These are phyloP conservation scores for Vaccinium darrowii DNA, from an alignment of 148 eudicot genomes.

Conservation along the genomic window DNA sequence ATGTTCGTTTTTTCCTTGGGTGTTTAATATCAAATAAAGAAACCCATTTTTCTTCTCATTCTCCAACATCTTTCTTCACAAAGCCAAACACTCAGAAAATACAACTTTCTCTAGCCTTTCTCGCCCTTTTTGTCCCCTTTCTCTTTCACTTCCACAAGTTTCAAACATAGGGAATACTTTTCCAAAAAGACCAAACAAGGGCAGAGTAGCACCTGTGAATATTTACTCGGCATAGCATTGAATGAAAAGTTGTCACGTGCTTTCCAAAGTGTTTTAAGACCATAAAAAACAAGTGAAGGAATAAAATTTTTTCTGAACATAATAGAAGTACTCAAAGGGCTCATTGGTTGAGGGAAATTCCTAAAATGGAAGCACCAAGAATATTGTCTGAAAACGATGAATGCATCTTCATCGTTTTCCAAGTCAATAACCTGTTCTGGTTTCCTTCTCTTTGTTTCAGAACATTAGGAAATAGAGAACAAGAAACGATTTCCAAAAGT, in stretches of 20 bases:
- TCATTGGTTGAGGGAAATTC: background rate
- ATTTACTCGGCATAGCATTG: background rate
- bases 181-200: background rate
- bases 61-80: background rate
- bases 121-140: background rate
- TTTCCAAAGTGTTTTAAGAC: background rate
- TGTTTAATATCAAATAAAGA: background rate
- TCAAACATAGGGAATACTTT: background rate
- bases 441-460: slow-evolving; percentile 2
- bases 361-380: background rate
- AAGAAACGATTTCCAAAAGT: background rate
- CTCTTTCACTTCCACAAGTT: background rate
- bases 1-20: background rate
- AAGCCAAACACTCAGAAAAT: background rate
- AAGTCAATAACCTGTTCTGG: background rate
- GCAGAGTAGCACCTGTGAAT: background rate
- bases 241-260: background rate
- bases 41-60: background rate
- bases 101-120: background rate
- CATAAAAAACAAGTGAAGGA: background rate
- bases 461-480: background rate
- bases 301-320: background rate
- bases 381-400: background rate
- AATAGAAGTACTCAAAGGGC: background rate
- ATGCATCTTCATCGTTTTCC: background rate